Conservation (phyloP, 768 basidiomycete genomes). For the Russula sp. region DNA sequence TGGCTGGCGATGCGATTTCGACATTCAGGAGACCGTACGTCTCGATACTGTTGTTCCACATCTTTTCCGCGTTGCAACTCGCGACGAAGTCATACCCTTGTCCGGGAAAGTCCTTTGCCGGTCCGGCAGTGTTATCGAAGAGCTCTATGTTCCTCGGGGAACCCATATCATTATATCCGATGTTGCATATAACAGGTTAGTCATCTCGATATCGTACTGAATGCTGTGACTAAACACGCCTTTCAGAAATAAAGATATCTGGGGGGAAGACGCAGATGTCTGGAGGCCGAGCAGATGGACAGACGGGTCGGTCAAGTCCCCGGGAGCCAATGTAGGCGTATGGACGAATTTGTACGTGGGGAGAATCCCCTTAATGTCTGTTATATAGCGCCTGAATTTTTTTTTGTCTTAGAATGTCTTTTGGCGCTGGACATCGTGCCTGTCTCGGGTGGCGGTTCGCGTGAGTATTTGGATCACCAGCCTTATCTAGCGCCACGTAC, state of each 20-base stretch:
- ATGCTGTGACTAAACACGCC: not conserved
- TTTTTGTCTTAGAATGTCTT: conserved; percentile 6
- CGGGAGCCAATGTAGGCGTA: conserved; percentile 1
- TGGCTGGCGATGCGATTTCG: not conserved
- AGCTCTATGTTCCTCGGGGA: conserved; percentile 1
- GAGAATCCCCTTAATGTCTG: not conserved
- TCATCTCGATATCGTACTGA: not conserved
- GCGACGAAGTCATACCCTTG: conserved; percentile 25
- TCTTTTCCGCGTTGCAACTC: conserved; percentile 19
- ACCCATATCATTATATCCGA: conserved; percentile 10
- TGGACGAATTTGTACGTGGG: conserved; percentile 8
- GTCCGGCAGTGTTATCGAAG: conserved; percentile 4
- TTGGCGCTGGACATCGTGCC: conserved; percentile 13
- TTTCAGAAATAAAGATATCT: conserved; percentile 8
- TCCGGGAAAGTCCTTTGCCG: not conserved
- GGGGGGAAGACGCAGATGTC: conserved; percentile 13
- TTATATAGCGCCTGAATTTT: not conserved
- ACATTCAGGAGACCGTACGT: conserved; percentile 24
- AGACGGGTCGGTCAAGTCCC: conserved; percentile 7
- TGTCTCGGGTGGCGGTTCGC: conserved; percentile 18
- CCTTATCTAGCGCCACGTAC: not conserved
- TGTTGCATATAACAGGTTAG: conserved; percentile 15
- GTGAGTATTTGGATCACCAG: not conserved
- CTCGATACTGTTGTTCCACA: conserved; percentile 21
- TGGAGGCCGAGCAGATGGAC: conserved; percentile 17